Evolutionary conservation across 495 filamentous ascomycete genomes (phyloP), one percentile per base, ranked within the genome.

Genomic region (Pyronema omphalodes): DNA sequence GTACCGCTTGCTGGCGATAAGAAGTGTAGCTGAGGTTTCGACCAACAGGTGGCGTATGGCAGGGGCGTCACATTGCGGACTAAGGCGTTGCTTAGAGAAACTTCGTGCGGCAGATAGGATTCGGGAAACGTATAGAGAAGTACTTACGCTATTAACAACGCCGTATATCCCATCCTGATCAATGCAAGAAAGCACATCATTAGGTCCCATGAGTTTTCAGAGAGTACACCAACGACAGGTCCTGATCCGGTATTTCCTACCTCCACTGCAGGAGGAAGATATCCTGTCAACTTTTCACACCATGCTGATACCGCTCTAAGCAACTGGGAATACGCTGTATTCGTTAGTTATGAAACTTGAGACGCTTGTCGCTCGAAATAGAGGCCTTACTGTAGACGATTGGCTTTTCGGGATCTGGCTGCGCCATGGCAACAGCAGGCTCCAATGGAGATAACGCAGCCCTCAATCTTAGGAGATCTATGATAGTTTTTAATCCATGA

Each of bases 141-240:
- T 15, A 17, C 66, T 53, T 63, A 73, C 66, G 76, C 75, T 47
- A 80, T 68, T 9, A 79, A 61, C 14, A 80, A 57, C 9, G 76
- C 71, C 0, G 66, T 58, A 57, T 65, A 68, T 12, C 75, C 75
- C 34, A 71, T 58, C 37, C 69, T 58, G 50, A 76, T 70, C 50
- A 79, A 60, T 1, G 66, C 74, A 3, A 80, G 67, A 73, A 75
- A 79, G 1, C 63, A 61, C 43, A 76, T 67, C 0, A 79, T 58
- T 40, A 79, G 73, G 23, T 74, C 67, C 8, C 66, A 37, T 0
- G 70, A 72, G 50, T 73, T 80, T 1, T 67, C 55, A 43, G 70
- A 71, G 0, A 80, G 59, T 11, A 80, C 57, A 0, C 70, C 76
- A 6, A 76, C 66, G 0, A 41, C 43, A 0, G 59, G 59, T 11